A percentile compares a stretch with the other conserved stretches of the same genome.
phyloP scores from a whole-genome alignment of 2,329 filamentous ascomycete species.

The Colletotrichum camelliae region DNA sequence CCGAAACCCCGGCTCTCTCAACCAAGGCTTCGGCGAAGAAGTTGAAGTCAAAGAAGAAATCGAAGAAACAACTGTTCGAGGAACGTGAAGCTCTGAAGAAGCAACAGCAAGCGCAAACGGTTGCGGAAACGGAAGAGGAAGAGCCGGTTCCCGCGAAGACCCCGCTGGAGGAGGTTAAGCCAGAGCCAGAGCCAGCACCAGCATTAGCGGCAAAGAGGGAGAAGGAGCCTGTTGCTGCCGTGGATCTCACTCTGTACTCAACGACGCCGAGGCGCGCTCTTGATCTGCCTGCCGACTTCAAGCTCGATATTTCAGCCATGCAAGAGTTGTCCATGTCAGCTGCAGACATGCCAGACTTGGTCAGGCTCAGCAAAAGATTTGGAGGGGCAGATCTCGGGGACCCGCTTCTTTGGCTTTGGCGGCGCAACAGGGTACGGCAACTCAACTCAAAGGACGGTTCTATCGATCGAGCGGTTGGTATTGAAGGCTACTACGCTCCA shows the following conservation, averaged over 20 bases:
- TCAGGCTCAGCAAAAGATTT: conserved; percentile 55
- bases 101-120: conserved; percentile 55
- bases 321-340: conserved; percentile 46
- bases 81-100: conserved; percentile 67
- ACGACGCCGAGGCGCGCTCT: conserved; percentile 53
- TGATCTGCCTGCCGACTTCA: conserved; percentile 48
- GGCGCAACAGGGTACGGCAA: conserved; percentile 58
- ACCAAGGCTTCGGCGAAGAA: conserved; percentile 63
- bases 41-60: conserved; percentile 72
- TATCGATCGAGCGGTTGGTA: conserved; percentile 42
- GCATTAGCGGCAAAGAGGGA: conserved; percentile 34
- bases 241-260: conserved; percentile 54
- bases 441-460: conserved; percentile 49
- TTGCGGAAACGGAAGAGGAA: conserved; percentile 29
- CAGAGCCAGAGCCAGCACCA: conserved; percentile 15
- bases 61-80: conserved; percentile 78
- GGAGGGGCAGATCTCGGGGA: conserved; percentile 49
- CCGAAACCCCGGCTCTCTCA: conserved; percentile 50
- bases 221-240: conserved; percentile 30
- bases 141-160: conserved; percentile 29
- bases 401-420: conserved; percentile 63
- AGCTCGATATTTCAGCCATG: conserved; percentile 50
- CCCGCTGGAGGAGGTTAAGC: conserved; percentile 38
- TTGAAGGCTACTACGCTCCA: conserved; percentile 79
- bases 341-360: conserved; percentile 54